A percentile compares a stretch with the other conserved stretches of the same genome.
Evolutionary conservation across 2,329 filamentous ascomycete genomes (phyloP).

Genomic region (Chalara sp.): DNA sequence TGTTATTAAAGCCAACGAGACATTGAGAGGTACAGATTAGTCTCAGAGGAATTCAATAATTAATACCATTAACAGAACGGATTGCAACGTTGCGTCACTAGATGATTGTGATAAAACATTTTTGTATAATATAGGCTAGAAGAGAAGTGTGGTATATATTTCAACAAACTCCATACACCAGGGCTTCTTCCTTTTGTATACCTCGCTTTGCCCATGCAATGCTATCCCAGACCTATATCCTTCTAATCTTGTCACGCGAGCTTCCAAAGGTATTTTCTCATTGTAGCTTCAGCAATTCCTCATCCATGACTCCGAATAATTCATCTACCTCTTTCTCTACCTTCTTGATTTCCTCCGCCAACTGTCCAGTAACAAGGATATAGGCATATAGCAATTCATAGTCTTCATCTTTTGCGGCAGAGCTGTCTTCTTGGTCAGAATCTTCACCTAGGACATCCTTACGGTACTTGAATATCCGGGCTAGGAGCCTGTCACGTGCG

Average conservation of each 20-base stretch:
- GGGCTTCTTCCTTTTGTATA: neutral
- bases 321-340: conserved; percentile 55
- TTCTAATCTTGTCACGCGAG: neutral
- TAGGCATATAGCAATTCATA: conserved; percentile 93
- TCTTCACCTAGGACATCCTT: conserved; percentile 39
- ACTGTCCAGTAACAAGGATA: conserved; percentile 61
- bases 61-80: too few species aligned
- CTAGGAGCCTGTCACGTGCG: conserved; percentile 74
- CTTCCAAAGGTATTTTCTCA: conserved; percentile 19
- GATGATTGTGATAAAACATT: too few species aligned
- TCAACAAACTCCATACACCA: too few species aligned
- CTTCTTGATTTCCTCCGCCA: conserved; percentile 56
- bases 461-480: conserved; percentile 82
- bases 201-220: neutral
- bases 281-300: conserved; percentile 51
- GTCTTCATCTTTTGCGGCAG: conserved; percentile 61
- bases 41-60: too few species aligned
- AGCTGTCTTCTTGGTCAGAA: neutral
- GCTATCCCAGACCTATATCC: neutral
- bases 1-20: too few species aligned
- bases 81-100: too few species aligned
- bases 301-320: conserved; percentile 56
- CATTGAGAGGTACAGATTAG: too few species aligned
- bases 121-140: too few species aligned
- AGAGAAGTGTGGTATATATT: too few species aligned